Evolutionary conservation across 2,329 filamentous ascomycete species (phyloP).

Genomic region (Ilyonectria mors-panacis): DNA sequence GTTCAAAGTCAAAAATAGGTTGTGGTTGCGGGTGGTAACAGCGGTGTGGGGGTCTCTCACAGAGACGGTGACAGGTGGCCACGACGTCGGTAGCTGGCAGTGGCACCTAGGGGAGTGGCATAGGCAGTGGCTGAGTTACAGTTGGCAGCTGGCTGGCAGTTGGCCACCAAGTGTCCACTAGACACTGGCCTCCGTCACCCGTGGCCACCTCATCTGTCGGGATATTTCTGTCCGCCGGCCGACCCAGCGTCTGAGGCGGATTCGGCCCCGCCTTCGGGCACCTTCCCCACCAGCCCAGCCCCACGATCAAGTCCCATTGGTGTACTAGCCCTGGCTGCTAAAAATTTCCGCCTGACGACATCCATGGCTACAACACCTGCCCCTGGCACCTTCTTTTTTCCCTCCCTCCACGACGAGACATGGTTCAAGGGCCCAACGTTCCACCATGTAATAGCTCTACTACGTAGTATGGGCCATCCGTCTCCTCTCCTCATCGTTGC

Average conservation of each 20-base stretch:
- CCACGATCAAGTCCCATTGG: conserved; percentile 35
- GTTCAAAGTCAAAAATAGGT: conserved; percentile 27
- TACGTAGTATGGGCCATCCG: conserved; percentile 38
- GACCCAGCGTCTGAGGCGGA: conserved; percentile 18
- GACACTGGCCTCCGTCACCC: not conserved
- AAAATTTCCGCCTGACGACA: conserved; percentile 44
- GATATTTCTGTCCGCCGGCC: conserved; percentile 29
- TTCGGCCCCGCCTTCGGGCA: conserved; percentile 28
- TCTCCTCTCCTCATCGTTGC: conserved; percentile 29
- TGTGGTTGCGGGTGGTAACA: conserved; percentile 20
- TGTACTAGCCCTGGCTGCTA: conserved; percentile 39
- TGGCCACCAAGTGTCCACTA: not conserved
- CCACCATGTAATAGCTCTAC: conserved; percentile 37
- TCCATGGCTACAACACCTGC: conserved; percentile 34
- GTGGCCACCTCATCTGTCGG: conserved; percentile 9
- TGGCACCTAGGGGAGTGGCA: not conserved
- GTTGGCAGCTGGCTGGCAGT: conserved; percentile 9
- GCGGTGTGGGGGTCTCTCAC: conserved; percentile 25
- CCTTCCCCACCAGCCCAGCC: conserved; percentile 35
- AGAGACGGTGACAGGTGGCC: conserved; percentile 28
- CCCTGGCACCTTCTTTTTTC: conserved; percentile 24
- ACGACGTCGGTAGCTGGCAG: conserved; percentile 18
- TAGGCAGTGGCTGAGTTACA: conserved; percentile 9
- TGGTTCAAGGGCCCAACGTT: conserved; percentile 41
- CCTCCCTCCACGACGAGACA: conserved; percentile 26